Evolutionary conservation across 441 rosid species (phyloP), one percentile per base, ranked within the genome.

Genomic region (Manihot esculenta): DNA sequence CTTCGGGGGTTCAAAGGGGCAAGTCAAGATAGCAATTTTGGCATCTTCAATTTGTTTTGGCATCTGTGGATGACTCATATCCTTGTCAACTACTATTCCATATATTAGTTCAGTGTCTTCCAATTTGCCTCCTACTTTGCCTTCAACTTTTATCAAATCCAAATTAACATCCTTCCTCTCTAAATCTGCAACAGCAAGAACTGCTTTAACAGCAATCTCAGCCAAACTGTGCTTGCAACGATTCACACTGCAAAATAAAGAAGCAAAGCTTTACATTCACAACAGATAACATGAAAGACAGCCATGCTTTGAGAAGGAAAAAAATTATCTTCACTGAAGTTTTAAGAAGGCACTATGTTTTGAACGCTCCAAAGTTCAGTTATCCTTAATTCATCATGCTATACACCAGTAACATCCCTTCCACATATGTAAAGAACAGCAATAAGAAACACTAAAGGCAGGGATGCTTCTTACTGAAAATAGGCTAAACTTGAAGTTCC

Each of bases 31-130:
- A 72, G 98, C 97, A 88, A 96, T 96, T 79, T 88, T 92, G 0
- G 97, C 98, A 81, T 96, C 93, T 81, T 88, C 86, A 81, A 93
- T 91, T 60, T 63, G 79, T 83, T 96, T 93, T 9, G 98, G 97
- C 99, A 91, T 93, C 85, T 96, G 98, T 0, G 97, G 99, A 82
- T 93, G 98, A 78, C 97, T 93, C 96, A 91, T 96, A 76, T 93
- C 99, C 76, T 90, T 91, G 81, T 91, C 97, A 70, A 96, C 83
- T 62, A 89, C 50, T 62, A 96, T 93, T 68, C 98, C 98, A 73
- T 90, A 88, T 68, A 93, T 79, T 49, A 93, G 85, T 78, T 96
- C 97, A 3, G 97, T 89, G 72, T 93, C 97, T 75, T 96, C 96
- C 77, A 96, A 62, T 86, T 87, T 96, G 30, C 96, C 98, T 7